These are phyloP conservation scores for Annulohypoxylon maeteangense DNA, from an alignment of 495 filamentous ascomycete species.

Conservation along the genomic window DNA sequence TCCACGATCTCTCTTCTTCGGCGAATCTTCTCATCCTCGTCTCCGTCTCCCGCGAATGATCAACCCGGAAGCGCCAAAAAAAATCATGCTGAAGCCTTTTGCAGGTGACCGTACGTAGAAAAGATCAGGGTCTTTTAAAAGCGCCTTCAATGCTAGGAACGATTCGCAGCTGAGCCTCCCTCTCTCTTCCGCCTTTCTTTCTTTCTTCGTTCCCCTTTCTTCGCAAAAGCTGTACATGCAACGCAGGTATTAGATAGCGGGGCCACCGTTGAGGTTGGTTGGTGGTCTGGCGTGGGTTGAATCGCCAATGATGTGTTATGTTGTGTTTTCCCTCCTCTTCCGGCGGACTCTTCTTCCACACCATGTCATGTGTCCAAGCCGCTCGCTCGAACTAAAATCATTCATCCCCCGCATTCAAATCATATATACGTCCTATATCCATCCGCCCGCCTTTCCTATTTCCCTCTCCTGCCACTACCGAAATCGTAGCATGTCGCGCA, in stretches of 20 bases:
- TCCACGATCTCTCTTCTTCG: slow-evolving; percentile 13
- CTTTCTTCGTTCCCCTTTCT: neutral
- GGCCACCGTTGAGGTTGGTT: neutral
- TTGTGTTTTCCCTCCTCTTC: neutral
- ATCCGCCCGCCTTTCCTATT: neutral
- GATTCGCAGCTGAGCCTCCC: slow-evolving; percentile 25
- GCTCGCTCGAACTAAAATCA: slow-evolving; percentile 18
- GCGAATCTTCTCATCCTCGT: slow-evolving; percentile 4
- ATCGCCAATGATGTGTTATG: neutral
- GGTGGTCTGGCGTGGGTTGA: slow-evolving; percentile 32
- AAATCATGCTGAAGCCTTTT: slow-evolving; percentile 37
- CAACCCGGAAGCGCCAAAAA: slow-evolving; percentile 21
- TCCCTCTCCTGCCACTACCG: neutral
- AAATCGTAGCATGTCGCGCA: neutral
- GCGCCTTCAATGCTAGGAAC: slow-evolving; percentile 22
- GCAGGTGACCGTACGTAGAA: slow-evolving; percentile 13
- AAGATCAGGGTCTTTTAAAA: slow-evolving; percentile 19
- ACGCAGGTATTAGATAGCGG: slow-evolving; percentile 1
- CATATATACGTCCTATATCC: neutral
- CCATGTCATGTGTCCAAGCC: neutral
- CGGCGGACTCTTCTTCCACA: neutral
- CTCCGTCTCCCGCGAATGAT: slow-evolving; percentile 4
- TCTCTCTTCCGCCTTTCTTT: neutral
- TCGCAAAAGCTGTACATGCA: slow-evolving; percentile 2
- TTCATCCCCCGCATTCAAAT: slow-evolving; percentile 11